Conservation (phyloP, 768 basidiomycete genomes). For the Pleurotus sapidus region DNA sequence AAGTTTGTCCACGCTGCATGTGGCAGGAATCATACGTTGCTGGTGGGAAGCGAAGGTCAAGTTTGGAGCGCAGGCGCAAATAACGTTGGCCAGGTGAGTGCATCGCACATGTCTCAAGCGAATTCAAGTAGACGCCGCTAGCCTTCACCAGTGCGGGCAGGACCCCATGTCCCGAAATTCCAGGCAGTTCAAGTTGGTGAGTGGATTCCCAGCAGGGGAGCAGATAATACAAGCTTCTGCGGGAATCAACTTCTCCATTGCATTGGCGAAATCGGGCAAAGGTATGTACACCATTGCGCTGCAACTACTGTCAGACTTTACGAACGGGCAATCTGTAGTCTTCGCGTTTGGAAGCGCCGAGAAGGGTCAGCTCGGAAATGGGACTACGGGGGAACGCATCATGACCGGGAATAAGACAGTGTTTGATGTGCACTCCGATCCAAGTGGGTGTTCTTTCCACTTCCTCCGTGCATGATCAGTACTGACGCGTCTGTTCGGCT, state of each 20-base stretch:
- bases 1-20: constrained; percentile 81
- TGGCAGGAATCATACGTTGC: constrained; percentile 77
- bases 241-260: constrained; percentile 80
- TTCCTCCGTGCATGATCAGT: neutral
- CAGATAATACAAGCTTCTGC: constrained; percentile 72
- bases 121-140: neutral
- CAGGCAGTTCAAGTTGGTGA: constrained; percentile 60
- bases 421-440: constrained; percentile 73
- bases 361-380: constrained; percentile 91
- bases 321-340: constrained; percentile 37
- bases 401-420: constrained; percentile 81
- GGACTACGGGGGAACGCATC: constrained; percentile 89
- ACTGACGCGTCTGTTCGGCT: constrained; percentile 2
- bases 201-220: constrained; percentile 52
- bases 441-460: constrained; percentile 41
- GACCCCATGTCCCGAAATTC: constrained; percentile 59
- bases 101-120: neutral
- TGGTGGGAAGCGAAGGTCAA: constrained; percentile 78
- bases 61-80: constrained; percentile 88
- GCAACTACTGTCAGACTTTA: no score
- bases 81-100: constrained; percentile 71
- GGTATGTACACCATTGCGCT: constrained; percentile 35
- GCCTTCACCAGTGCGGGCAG: constrained; percentile 65
- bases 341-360: constrained; percentile 91
- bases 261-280: constrained; percentile 81